Base-by-base conservation (phyloP, 257 asterid species). In the Cinchona pubescens region DNA sequence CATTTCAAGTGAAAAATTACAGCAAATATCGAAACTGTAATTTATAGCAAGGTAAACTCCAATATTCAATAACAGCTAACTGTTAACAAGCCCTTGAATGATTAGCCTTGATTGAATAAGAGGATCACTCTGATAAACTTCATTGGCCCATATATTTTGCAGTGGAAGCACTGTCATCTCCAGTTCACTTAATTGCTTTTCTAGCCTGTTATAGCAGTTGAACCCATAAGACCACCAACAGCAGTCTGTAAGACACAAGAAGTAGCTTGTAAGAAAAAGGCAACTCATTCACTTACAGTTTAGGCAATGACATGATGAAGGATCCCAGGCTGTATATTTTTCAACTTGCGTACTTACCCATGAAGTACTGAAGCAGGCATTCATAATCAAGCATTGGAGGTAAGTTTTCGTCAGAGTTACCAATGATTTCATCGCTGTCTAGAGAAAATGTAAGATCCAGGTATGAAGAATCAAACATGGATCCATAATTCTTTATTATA, bases 101-200 rank as follows among this genome's bases (percentile, higher is more conserved):
- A 83, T 71, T 76, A 63, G 72, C 82, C 92, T 89, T 51, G 97
- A 90, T 83, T 92, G 86, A 32, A 74, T 65, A 5, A 90, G 94
- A 70, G 89, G 78, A 80, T 90, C 87, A 13, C 78, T 72, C 48
- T 55, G 88, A 79, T 71, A 30, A 58, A 89, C 84, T 18, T 84
- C 81, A 0, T 86, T 80, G 14, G 85, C 91, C 94, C 90, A 86
- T 15, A 94, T 74, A 79, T 92, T 90, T 69, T 72, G 85, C 86
- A 87, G 34, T 5, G 88, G 86, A 48, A 85, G 96, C 78, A 85
- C 53, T 1, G 69, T 30, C 79, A 88, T 80, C 46, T 77, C 87
- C 79, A 79, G 49, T 75, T 81, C 85, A 5, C 55, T 61, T 56
- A 90, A 64, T 25, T 81, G 81, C 72, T 83, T 84, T 70, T 81